Evolutionary conservation across 2,329 filamentous ascomycete species (phyloP).

Genomic region (Triangularia verruculosa): DNA sequence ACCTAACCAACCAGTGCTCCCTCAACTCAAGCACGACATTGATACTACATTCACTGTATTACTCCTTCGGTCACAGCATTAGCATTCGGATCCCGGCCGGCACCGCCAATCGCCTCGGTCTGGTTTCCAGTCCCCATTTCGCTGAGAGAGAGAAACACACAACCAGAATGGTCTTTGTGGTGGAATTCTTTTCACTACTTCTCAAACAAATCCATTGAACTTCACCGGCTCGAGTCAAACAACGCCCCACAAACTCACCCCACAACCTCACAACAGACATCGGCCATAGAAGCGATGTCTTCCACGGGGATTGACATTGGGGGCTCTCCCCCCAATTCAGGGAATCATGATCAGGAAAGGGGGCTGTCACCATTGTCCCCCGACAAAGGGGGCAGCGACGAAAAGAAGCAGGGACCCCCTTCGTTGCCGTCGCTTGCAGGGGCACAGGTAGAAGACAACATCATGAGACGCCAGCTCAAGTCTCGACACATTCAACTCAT

Average conservation of each 20-base stretch:
- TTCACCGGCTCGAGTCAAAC: not conserved
- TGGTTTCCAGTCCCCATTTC: not conserved
- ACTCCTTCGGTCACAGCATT: not conserved
- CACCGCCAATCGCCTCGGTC: not conserved
- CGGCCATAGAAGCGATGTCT: slow-evolving; percentile 19
- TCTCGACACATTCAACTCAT: slow-evolving; percentile 58
- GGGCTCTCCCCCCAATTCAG: not conserved
- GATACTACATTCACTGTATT: not conserved
- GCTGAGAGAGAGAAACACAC: not conserved
- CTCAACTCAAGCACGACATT: not conserved
- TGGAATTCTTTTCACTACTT: slow-evolving; percentile 33
- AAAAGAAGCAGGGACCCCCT: slow-evolving; percentile 14
- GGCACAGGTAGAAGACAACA: slow-evolving; percentile 31
- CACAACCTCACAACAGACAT: too few species aligned
- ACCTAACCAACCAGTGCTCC: not conserved
- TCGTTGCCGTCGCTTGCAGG: slow-evolving; percentile 14
- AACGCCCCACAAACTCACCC: not conserved
- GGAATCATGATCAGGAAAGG: not conserved
- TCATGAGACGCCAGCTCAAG: slow-evolving; percentile 53
- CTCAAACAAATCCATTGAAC: slow-evolving; percentile 30
- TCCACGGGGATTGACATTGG: slow-evolving; percentile 10
- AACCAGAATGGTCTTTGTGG: slow-evolving; percentile 28
- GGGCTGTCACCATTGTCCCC: not conserved
- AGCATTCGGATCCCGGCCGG: not conserved
- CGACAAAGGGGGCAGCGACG: slow-evolving; percentile 13